phyloP scores from a whole-genome alignment of 352 stramenopile species.

The Globisporangium recalcitrans region DNA sequence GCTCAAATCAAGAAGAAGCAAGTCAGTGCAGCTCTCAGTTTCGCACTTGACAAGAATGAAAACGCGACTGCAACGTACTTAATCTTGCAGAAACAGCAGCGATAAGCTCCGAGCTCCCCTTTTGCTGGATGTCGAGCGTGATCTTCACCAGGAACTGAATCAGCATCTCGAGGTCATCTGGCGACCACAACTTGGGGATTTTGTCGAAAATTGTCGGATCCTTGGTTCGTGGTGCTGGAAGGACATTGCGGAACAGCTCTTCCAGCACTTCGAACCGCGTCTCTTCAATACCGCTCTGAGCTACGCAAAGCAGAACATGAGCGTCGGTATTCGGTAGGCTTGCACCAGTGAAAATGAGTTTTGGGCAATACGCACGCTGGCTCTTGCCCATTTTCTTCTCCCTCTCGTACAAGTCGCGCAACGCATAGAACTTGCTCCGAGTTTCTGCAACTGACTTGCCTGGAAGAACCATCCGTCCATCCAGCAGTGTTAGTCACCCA shows the following conservation, averaged over 20 bases:
- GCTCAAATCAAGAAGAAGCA: not conserved
- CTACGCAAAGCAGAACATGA: not conserved
- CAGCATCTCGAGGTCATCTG: slow-evolving; percentile 45
- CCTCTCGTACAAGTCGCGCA: slow-evolving; percentile 58
- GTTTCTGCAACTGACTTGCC: slow-evolving; percentile 58
- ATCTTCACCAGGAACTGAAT: slow-evolving; percentile 56
- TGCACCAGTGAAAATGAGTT: not conserved
- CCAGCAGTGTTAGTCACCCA: not conserved
- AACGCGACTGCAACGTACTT: slow-evolving; percentile 7
- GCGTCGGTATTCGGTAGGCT: not conserved
- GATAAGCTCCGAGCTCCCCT: slow-evolving; percentile 37
- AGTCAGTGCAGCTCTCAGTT: not conserved
- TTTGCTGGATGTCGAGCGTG: slow-evolving; percentile 52
- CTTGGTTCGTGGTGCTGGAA: slow-evolving; percentile 22
- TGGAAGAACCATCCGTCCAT: slow-evolving; percentile 11
- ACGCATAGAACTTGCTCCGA: slow-evolving; percentile 66
- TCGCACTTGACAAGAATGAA: not conserved
- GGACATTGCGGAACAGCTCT: slow-evolving; percentile 47
- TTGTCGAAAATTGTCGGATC: slow-evolving; percentile 26
- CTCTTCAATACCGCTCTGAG: slow-evolving; percentile 18
- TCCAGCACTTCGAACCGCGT: slow-evolving; percentile 36
- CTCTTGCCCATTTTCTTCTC: slow-evolving; percentile 25
- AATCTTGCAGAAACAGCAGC: slow-evolving; percentile 26
- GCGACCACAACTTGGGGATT: slow-evolving; percentile 47
- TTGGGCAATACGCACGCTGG: not conserved